Evolutionary conservation across 2,329 filamentous ascomycete genomes (phyloP).

Genomic region (Cladophialophora bantiana): DNA sequence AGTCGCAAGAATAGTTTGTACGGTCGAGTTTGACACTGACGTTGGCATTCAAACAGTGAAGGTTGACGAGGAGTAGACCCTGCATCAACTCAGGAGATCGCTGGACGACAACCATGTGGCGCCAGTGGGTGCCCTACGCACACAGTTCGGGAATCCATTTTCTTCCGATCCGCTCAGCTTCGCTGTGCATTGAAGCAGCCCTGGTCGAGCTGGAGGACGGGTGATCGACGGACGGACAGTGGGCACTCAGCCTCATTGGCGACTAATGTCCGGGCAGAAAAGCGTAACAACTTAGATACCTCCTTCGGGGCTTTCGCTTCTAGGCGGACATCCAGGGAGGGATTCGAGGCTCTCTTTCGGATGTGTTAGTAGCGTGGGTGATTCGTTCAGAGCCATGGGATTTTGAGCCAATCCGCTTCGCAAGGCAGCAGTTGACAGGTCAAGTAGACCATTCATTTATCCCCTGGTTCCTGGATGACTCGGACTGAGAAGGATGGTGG

Average conservation of each 20-base stretch:
- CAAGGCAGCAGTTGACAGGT: neutral
- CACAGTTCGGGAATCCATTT: neutral
- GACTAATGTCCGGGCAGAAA: neutral
- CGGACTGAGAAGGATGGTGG: slow-evolving; percentile 17
- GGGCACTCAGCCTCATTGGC: slow-evolving; percentile 28
- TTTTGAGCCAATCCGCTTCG: neutral
- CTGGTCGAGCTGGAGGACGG: neutral
- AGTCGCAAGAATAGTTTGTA: slow-evolving; percentile 1
- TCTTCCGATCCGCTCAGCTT: neutral
- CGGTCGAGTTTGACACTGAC: neutral
- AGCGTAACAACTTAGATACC: too few relatives aligned
- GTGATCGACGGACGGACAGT: neutral
- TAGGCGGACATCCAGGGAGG: neutral
- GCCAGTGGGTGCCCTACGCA: neutral
- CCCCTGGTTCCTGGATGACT: slow-evolving; percentile 12
- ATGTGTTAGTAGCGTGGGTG: neutral
- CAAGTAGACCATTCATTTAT: neutral
- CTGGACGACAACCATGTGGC: neutral
- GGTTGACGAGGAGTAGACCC: neutral
- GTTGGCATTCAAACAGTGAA: neutral
- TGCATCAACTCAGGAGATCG: neutral
- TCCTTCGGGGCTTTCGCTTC: neutral
- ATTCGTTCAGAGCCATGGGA: neutral
- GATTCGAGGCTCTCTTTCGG: neutral
- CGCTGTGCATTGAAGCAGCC: neutral